Evolutionary conservation across 495 filamentous ascomycete species (phyloP), one percentile per base, ranked within the genome.

Genomic region (Lindgomyces ingoldianus): DNA sequence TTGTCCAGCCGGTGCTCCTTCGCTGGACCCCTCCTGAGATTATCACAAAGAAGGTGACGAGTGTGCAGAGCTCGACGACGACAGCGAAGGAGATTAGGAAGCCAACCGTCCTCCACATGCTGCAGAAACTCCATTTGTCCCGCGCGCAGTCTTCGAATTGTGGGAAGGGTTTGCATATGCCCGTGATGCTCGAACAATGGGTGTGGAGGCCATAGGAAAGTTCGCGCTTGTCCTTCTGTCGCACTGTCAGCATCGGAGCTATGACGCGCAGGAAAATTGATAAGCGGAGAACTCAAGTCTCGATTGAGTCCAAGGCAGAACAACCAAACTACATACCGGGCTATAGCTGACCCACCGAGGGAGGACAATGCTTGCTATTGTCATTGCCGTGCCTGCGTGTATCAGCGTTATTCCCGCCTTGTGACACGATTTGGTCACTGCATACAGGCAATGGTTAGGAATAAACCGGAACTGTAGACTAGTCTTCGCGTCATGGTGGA

Each of bases 21-120:
- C 89, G 86, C 61, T 83, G 80, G 73, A 89, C 89, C 21, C 92
- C 92, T 11, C 93, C 91, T 1, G 80, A 76, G 58, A 96, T 74
- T 33, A 95, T 84, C 21, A 91, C 81, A 46, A 88, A 68, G 74
- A 90, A 95, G 2, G 87, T 81, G 12, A 95, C 85, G 16, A 95
- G 72, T 45, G 84, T 85, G 54, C 88, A 88, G 18, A 89, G 81
- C 76, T 96, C 85, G 27, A 92, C 65, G 39, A 96, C 84, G 33
- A 90, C 81, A 24, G 89, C 83, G 65, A 96, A 89, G 55, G 83
- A 88, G 84, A 96, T 91, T 55, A 96, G 77, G 74, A 96, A 96
- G 10, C 89, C 91, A 57, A 91, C 85, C 44, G 86, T 87, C 30
- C 90, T 84, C 93, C 93, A 98, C 84, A 95, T 89, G 64, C 85